Conservation (phyloP, 169 alveolate genomes). For the Plasmodium coatneyi region DNA sequence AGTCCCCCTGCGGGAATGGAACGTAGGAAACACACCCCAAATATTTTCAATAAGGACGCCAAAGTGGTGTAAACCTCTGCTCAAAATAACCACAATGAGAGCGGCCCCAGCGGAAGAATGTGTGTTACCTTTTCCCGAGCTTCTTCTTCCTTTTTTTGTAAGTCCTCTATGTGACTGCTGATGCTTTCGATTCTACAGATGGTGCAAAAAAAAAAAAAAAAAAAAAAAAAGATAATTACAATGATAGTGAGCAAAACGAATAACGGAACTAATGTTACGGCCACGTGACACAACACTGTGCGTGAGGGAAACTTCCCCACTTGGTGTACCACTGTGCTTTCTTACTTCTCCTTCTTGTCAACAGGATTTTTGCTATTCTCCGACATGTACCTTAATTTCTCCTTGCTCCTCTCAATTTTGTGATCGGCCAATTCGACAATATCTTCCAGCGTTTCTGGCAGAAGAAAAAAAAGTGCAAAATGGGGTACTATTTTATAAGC, state of each 20-base stretch:
- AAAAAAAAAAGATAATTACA: neutral
- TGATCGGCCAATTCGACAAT: constrained; percentile 49
- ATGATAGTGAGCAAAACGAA: neutral
- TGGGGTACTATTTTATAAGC: neutral
- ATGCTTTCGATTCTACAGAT: constrained; percentile 75
- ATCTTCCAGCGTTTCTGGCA: constrained; percentile 21
- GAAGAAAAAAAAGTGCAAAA: neutral
- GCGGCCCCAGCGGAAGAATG: neutral
- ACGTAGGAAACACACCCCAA: neutral
- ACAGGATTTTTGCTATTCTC: constrained; percentile 62
- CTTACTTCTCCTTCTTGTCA: constrained; percentile 78
- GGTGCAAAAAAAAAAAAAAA: neutral
- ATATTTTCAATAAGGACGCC: neutral
- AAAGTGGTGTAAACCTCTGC: neutral
- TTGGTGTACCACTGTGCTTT: neutral
- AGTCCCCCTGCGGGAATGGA: constrained; percentile 75
- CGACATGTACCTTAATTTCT: constrained; percentile 61
- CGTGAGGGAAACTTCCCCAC: neutral
- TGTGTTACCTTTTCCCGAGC: constrained; percentile 78
- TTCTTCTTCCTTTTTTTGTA: constrained; percentile 79
- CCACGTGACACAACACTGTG: neutral
- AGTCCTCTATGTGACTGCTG: constrained; percentile 77
- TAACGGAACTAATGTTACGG: neutral
- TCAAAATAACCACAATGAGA: neutral
- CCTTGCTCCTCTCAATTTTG: constrained; percentile 53